Evolutionary conservation across 2,329 filamentous ascomycete genomes (phyloP), one percentile per base, ranked within the genome.

Genomic region (Colletotrichum coccodes): DNA sequence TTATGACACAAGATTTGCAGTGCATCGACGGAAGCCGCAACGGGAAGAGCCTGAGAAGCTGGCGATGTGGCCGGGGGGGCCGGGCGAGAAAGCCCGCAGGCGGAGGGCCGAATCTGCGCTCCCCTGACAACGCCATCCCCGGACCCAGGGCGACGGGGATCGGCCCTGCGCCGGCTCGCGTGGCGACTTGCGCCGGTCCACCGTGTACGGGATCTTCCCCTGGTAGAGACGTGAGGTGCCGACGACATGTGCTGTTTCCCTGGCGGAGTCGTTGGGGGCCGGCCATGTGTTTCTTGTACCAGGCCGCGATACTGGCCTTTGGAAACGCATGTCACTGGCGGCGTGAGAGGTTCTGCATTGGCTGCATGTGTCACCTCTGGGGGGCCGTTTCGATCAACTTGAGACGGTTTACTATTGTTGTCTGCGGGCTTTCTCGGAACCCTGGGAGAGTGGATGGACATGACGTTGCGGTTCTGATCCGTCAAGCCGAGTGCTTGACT

Each of bases 351-450:
- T n/a, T 9, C 18, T 23, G 11, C 38, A 12, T 32, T 3, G 26
- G 26, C 36, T 32, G 38, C 7, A 18, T 40, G 40, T 62, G 49
- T 32, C 63, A 34, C 12, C 32, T 6, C 36, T 40, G 21, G 40
- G n/a, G 49, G 32, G 23, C 44, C 30, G 62, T 60, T 60, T 60
- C 47, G 36, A 44, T 38, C 36, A 44, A 40, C 44, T 23, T 65
- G 38, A 46, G 28, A 65, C 32, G 47, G 30, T 34, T 36, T 23
- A 26, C 44, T 57, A 49, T 60, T 38, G 21, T 32, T 23, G 58
- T 53, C 26, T 23, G 34, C 21, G 23, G 5, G 26, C n/a, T 6
- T 18, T 14, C 38, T 26, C 52, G 30, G 26, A 18, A 38, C 23
- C 18, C 12, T 12, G 9, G 7, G 16, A 3, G 9, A n/a, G 32